Conservation (phyloP, 306 rosid species). For the Senna siamea region DNA sequence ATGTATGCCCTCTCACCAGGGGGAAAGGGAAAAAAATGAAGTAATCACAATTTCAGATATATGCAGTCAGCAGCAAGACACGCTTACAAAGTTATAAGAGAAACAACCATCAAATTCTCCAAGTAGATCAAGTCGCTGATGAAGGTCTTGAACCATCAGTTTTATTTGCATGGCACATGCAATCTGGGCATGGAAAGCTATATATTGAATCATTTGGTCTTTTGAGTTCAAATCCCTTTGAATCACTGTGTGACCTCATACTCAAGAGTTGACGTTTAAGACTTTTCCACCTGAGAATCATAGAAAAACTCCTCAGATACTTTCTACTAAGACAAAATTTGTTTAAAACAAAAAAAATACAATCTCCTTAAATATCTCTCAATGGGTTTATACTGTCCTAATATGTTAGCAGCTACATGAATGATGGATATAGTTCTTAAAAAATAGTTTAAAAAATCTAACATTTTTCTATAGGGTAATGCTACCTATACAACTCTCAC, state of each 20-base stretch:
- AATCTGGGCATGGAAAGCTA: constrained; percentile 97
- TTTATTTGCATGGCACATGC: constrained; percentile 87
- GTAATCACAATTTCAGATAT: constrained; percentile 56
- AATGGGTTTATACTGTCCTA: constrained; percentile 14
- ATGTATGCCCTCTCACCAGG: constrained; percentile 57
- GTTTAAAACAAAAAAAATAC: no score
- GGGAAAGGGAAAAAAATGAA: constrained; percentile 61
- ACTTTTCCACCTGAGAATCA: constrained; percentile 79
- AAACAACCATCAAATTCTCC: constrained; percentile 46
- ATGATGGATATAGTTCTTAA: constrained; percentile 4
- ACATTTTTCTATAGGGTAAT: constrained; percentile 7
- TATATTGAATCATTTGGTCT: constrained; percentile 91
- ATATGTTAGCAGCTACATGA: constrained; percentile 18
- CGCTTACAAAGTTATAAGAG: constrained; percentile 49
- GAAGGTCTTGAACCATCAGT: constrained; percentile 58
- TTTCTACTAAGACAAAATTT: neutral
- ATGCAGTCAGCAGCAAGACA: constrained; percentile 56
- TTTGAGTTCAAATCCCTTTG: constrained; percentile 88
- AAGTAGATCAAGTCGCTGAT: constrained; percentile 57
- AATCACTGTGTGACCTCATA: constrained; percentile 89
- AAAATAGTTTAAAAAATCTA: neutral
- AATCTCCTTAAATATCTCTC: constrained; percentile 22
- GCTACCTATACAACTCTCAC: constrained; percentile 15
- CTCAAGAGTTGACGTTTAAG: constrained; percentile 83
- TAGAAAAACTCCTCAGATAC: constrained; percentile 32